phyloP scores from a whole-genome alignment of 208 protist genomes.

The Acanthamoeba triangularis region DNA sequence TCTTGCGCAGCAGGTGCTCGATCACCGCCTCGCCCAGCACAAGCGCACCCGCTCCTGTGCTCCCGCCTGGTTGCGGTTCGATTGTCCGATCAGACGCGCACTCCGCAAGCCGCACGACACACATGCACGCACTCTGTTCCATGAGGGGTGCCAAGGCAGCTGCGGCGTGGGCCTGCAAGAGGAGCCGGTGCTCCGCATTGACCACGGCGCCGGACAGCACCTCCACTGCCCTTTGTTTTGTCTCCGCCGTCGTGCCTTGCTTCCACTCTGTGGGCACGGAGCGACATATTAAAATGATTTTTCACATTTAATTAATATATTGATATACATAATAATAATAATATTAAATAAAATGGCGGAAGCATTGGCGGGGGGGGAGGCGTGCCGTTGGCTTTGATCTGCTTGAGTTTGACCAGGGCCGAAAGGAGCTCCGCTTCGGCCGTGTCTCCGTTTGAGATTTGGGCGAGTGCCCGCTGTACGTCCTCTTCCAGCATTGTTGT shows the following conservation, averaged over 20 bases:
- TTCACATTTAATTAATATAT: no score
- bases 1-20: background rate
- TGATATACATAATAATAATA: background rate
- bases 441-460: background rate
- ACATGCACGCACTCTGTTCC: background rate
- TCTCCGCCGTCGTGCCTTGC: background rate
- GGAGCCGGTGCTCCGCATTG: background rate
- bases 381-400: background rate
- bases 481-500: background rate
- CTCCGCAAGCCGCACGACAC: background rate
- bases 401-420: background rate
- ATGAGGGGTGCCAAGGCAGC: background rate
- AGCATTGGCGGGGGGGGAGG: background rate
- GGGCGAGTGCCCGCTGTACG: background rate
- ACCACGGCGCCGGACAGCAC: background rate
- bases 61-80: background rate
- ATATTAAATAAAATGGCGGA: background rate
- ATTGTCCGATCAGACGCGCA: background rate
- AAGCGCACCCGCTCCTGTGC: background rate
- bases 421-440: background rate
- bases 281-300: no score
- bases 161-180: background rate
- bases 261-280: slow-evolving; percentile 3
- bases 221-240: background rate
- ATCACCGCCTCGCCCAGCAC: background rate